Base-by-base conservation (phyloP, 2,329 filamentous ascomycete genomes). In the Colletotrichum tamarilloi region DNA sequence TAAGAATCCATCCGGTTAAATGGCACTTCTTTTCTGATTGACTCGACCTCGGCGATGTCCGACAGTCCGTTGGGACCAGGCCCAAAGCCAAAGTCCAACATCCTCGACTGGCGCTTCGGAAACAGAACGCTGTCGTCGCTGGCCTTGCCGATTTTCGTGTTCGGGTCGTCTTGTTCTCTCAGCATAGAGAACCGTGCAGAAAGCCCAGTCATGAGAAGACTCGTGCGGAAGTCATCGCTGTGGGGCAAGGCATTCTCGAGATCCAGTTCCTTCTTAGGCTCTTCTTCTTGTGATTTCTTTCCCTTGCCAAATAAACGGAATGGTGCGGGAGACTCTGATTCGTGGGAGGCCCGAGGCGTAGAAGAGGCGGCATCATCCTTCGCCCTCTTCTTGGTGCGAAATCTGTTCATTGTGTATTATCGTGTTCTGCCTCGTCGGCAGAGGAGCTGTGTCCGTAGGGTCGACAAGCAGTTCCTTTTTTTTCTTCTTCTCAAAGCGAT, bases 151-250 rank as follows among this genome's bases (percentile, higher is more conserved):
- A 98, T 89, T 81, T 95, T 93, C 2, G 95, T 96, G 75, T 87
- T 92, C 1, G 96, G 96, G 78, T 98, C 95, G 81, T 98, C 95
- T 81, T 98, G 96, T 82, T 98, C 96, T 78, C 95, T 89, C 38
- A 98, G 86, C 96, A 98, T 98, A 77, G 96, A 98, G 82, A 99
- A 99, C 7, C 97, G 92, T 14, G 95, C 95, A 0, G 96, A 98
- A 5, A 99, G 88, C 55, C 95, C 96, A 0, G 95, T 95, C 96
- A 99, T 97, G 75, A 99, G 87, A 72, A 99, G 85, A 86, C 97
- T 98, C 4, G 97, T 99, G 70, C 97, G 91, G 82, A 99, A 98
- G 79, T 98, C 93, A 82, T 98, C 95, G 59, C 86, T 92, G 0
- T 95, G 88, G 1, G 97, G 97, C 2, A 99, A 86, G 1, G 91